Percentiles rank a stretch among this genome's conserved stretches.
phyloP scores from a whole-genome alignment of 305 asterid genomes.

The Fraxinus sp. region DNA sequence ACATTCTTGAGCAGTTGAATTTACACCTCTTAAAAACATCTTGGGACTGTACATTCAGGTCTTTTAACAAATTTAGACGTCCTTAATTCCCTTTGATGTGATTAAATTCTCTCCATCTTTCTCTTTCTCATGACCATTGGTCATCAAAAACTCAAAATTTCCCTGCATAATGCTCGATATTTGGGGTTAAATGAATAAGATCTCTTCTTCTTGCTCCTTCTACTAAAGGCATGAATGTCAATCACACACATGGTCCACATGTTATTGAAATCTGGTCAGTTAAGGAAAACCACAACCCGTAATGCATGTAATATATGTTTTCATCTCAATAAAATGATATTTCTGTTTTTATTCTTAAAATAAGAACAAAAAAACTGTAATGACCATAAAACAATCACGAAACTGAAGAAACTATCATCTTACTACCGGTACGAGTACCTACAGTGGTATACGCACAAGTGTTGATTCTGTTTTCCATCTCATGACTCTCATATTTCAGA shows the following conservation, averaged over 20 bases:
- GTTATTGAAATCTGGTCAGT: constrained; percentile 10
- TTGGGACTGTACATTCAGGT: not conserved
- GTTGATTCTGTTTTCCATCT: constrained; percentile 1
- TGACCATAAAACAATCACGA: not conserved
- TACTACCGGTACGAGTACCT: not conserved
- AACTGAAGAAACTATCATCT: not conserved
- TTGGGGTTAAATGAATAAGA: constrained; percentile 1
- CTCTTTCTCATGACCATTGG: not conserved
- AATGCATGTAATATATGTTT: not conserved
- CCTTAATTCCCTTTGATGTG: not conserved
- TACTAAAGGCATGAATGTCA: not conserved
- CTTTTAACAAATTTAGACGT: not conserved
- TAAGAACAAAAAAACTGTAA: not conserved
- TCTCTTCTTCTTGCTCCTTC: not conserved
- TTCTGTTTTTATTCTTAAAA: constrained; percentile 8
- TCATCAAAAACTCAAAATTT: not conserved
- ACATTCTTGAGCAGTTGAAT: constrained; percentile 9
- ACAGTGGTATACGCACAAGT: not conserved
- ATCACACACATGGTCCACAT: not conserved
- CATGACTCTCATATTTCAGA: not conserved
- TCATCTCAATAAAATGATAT: not conserved
- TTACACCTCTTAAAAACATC: not conserved
- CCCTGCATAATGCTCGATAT: not conserved
- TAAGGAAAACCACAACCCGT: not conserved
- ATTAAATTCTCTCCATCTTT: not conserved